Evolutionary conservation across 495 filamentous ascomycete species (phyloP).

Genomic region (Penicillium taxi): DNA sequence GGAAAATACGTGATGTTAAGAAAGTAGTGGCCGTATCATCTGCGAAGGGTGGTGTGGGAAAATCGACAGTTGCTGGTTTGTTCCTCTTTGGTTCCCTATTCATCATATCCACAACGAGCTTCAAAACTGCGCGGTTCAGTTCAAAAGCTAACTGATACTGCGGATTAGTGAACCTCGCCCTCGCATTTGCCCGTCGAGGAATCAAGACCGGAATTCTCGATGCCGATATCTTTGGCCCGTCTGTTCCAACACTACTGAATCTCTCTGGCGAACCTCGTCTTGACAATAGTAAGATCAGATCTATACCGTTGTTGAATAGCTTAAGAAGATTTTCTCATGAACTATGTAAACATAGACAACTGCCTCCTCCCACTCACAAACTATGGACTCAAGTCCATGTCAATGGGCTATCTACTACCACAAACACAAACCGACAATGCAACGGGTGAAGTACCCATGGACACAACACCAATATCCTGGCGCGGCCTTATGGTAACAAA

Average conservation of each 20-base stretch:
- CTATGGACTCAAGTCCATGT: slow-evolving; percentile 96
- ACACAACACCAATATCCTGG: slow-evolving; percentile 83
- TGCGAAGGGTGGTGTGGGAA: slow-evolving; percentile 94
- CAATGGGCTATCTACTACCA: slow-evolving; percentile 85
- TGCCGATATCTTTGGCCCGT: slow-evolving; percentile 93
- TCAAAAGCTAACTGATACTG: slow-evolving; percentile 1
- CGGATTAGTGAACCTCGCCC: slow-evolving; percentile 67
- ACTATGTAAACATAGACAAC: slow-evolving; percentile 46
- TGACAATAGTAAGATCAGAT: slow-evolving; percentile 47
- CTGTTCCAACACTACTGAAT: slow-evolving; percentile 83
- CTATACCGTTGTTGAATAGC: background rate
- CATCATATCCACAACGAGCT: background rate
- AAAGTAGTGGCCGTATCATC: slow-evolving; percentile 90
- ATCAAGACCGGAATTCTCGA: slow-evolving; percentile 82
- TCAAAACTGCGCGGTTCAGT: background rate
- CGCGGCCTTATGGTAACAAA: slow-evolving; percentile 97
- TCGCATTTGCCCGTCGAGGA: slow-evolving; percentile 73
- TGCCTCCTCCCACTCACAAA: slow-evolving; percentile 83
- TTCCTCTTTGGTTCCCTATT: background rate
- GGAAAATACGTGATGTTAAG: slow-evolving; percentile 68
- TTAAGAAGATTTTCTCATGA: background rate
- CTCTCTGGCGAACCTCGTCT: slow-evolving; percentile 66
- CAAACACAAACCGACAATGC: slow-evolving; percentile 21
- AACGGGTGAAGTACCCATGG: slow-evolving; percentile 36
- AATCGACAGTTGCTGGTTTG: slow-evolving; percentile 80